phyloP scores from a whole-genome alignment of 805 yeast genomes.

The Metschnikowia cubensis region DNA sequence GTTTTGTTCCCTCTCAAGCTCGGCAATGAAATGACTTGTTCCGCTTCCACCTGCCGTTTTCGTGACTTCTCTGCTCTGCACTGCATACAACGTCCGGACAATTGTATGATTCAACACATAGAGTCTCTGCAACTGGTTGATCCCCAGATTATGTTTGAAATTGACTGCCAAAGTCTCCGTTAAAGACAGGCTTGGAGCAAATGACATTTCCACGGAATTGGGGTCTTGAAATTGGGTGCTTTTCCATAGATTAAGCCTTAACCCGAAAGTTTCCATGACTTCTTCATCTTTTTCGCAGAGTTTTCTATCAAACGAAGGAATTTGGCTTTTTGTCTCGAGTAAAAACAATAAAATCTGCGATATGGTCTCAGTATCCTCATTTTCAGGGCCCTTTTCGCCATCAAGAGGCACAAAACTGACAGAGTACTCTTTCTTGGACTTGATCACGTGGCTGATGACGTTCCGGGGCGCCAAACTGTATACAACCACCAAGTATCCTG shows the following conservation, averaged over 20 bases:
- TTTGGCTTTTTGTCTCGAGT: not conserved
- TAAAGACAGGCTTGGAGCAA: conserved; percentile 2
- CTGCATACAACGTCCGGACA: conserved; percentile 10
- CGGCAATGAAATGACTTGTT: conserved; percentile 4
- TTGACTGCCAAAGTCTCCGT: conserved; percentile 9
- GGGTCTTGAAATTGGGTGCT: conserved; percentile 6
- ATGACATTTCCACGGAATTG: not conserved
- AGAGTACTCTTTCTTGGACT: conserved; percentile 12
- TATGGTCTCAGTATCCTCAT: not conserved
- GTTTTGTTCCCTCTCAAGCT: conserved; percentile 18
- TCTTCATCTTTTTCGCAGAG: not conserved
- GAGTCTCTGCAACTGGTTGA: conserved; percentile 21
- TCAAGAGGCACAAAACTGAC: conserved; percentile 7
- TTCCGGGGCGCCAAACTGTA: conserved; percentile 12
- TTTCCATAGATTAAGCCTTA: conserved; percentile 17
- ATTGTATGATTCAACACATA: conserved; percentile 23
- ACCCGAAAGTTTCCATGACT: conserved; percentile 12
- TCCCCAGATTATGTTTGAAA: conserved; percentile 18
- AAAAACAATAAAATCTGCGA: not conserved
- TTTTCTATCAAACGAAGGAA: not conserved
- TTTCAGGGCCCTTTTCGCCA: not conserved
- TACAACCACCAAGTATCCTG: conserved; percentile 9
- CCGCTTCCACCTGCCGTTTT: conserved; percentile 1
- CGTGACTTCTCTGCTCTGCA: conserved; percentile 8
- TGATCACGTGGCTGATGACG: conserved; percentile 22